A percentile compares a stretch with the other conserved stretches of the same genome.
These are phyloP conservation scores for Epichloe coenophiala DNA, from an alignment of 2,329 filamentous ascomycete genomes.

Conservation along the genomic window DNA sequence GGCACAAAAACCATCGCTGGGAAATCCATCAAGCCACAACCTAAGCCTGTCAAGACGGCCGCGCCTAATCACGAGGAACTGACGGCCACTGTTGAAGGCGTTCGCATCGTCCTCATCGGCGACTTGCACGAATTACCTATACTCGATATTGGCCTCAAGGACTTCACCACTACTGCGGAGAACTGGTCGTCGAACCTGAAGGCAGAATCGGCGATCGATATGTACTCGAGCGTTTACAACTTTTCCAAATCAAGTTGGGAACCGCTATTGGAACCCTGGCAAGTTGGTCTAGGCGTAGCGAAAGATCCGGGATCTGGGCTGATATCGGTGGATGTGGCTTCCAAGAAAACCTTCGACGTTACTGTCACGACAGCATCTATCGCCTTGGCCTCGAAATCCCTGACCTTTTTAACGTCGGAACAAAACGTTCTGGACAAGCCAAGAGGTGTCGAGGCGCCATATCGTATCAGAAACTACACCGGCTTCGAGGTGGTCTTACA, in stretches of 20 bases:
- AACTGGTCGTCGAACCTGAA: conserved; percentile 86
- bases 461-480: conserved; percentile 88
- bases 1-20: conserved; percentile 22
- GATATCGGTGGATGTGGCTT: conserved; percentile 73
- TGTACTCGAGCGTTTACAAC: conserved; percentile 95
- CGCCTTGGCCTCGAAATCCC: conserved; percentile 82
- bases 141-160: conserved; percentile 84
- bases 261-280: conserved; percentile 90
- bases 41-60: conserved; percentile 5
- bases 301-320: conserved; percentile 63
- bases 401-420: conserved; percentile 79
- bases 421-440: conserved; percentile 83
- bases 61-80: conserved; percentile 52
- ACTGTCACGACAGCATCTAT: conserved; percentile 91
- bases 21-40: conserved; percentile 13
- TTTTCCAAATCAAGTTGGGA: conserved; percentile 99
- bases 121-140: conserved; percentile 93
- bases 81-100: conserved; percentile 71
- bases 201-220: conserved; percentile 80
- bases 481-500: conserved; percentile 82
- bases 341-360: conserved; percentile 80
- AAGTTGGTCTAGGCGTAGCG: conserved; percentile 78
- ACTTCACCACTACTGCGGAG: conserved; percentile 69
- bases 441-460: conserved; percentile 79
- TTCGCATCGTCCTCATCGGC: conserved; percentile 87